These are phyloP conservation scores for Beauveria rudraprayagi DNA, from an alignment of 2,329 filamentous ascomycete species.

Conservation along the genomic window DNA sequence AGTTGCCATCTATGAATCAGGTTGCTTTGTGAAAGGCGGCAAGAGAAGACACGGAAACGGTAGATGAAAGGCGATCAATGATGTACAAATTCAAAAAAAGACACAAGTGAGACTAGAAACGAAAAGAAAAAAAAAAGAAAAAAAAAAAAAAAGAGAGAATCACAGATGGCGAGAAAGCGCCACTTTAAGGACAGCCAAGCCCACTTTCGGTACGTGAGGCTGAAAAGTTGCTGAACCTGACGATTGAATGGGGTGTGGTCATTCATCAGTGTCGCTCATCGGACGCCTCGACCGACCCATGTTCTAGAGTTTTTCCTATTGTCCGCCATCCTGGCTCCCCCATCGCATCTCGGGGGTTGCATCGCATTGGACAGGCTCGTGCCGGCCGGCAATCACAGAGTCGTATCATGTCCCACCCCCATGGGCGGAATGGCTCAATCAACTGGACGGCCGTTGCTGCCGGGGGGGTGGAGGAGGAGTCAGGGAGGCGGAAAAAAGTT, in stretches of 20 bases:
- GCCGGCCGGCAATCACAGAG: background rate
- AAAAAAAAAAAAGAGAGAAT: background rate
- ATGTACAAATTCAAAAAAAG: background rate
- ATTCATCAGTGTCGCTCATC: background rate
- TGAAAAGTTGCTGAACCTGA: constrained; percentile 10
- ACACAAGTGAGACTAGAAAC: background rate
- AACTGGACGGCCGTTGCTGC: background rate
- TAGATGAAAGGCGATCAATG: background rate
- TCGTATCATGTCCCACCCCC: background rate
- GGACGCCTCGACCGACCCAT: background rate
- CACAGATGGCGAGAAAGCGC: constrained; percentile 3
- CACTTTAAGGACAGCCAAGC: constrained; percentile 5
- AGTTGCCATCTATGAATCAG: background rate
- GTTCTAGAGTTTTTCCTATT: background rate
- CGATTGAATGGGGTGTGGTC: constrained; percentile 4
- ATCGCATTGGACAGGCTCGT: background rate
- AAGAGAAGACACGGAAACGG: background rate
- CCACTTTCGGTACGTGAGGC: constrained; percentile 8
- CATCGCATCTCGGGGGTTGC: background rate
- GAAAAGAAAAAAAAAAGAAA: background rate
- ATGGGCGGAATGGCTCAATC: background rate
- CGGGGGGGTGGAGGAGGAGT: background rate
- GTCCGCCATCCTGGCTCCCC: background rate
- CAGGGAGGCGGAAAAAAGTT: background rate
- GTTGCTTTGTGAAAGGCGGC: background rate